Conservation (phyloP, 1,284 basidiomycete species). For the Vanrija pseudolonga region DNA sequence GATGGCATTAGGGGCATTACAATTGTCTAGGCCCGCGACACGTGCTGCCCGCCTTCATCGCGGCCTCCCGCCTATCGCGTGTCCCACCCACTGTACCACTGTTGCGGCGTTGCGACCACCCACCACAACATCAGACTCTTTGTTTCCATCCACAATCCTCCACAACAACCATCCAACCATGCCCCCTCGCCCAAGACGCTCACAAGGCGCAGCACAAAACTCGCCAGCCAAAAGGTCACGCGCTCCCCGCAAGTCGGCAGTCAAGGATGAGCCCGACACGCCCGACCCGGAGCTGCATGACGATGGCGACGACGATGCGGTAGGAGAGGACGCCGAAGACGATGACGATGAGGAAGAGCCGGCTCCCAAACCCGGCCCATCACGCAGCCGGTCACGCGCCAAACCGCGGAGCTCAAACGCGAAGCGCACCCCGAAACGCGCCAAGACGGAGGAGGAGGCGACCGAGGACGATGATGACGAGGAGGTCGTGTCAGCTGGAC, state of each 20-base stretch:
- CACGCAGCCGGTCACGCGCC: neutral
- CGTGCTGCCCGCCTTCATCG: no score
- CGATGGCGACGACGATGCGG: conserved; percentile 12
- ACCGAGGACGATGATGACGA: conserved; percentile 15
- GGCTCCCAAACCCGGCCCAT: neutral
- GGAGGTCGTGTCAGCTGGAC: conserved; percentile 4
- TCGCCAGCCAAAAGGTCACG: neutral
- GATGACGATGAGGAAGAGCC: conserved; percentile 15
- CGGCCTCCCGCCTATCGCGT: neutral
- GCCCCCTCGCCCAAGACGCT: conserved; percentile 12
- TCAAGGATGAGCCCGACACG: neutral
- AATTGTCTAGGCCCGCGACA: no score
- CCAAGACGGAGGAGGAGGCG: conserved; percentile 8
- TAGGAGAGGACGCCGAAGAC: conserved; percentile 5
- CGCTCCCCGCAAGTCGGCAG: neutral
- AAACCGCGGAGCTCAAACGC: conserved; percentile 1
- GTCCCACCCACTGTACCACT: neutral
- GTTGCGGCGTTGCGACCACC: neutral
- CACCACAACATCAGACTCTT: neutral
- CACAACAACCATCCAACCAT: conserved; percentile 1
- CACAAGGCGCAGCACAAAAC: conserved; percentile 52
- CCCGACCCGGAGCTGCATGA: neutral
- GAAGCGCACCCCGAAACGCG: neutral
- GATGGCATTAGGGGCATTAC: no score
- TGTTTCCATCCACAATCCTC: neutral